phyloP scores from a whole-genome alignment of 441 rosid genomes.

The Brassica balearica region DNA sequence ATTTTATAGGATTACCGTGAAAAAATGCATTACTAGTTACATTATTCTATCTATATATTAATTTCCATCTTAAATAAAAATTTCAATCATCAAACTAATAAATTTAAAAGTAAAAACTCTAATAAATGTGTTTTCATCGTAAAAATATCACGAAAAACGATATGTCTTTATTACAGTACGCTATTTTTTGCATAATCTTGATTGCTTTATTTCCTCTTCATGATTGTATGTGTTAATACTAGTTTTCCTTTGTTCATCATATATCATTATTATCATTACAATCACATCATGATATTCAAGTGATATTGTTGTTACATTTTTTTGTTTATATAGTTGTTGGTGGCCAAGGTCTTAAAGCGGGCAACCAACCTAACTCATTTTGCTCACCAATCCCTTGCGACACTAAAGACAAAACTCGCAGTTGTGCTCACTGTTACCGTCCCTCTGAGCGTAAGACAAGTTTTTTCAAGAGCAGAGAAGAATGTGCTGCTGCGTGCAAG shows the following conservation, averaged over 20 bases:
- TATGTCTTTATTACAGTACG: not conserved
- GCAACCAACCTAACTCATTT: not conserved
- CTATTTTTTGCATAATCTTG: not conserved
- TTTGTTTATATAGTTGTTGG: not conserved
- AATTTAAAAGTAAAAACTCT: not conserved
- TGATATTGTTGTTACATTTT: constrained; percentile 1
- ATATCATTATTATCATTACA: not conserved
- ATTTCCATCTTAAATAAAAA: not conserved
- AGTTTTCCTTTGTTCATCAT: not conserved
- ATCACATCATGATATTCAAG: not conserved
- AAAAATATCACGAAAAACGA: not conserved
- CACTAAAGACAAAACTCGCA: not conserved
- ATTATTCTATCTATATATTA: not conserved
- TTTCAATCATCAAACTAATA: not conserved
- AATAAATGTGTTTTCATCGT: not conserved
- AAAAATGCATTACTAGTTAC: not conserved
- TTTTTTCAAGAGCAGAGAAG: not conserved
- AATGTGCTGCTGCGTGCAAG: not conserved
- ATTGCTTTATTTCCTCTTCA: constrained; percentile 2
- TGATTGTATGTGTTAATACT: not conserved
- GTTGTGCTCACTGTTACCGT: not conserved
- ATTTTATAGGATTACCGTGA: not conserved
- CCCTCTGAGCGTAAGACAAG: not conserved
- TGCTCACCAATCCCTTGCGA: not conserved
- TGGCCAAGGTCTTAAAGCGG: not conserved